Conservation (phyloP, 2,329 filamentous ascomycete species). For the Curvularia verruculosa region DNA sequence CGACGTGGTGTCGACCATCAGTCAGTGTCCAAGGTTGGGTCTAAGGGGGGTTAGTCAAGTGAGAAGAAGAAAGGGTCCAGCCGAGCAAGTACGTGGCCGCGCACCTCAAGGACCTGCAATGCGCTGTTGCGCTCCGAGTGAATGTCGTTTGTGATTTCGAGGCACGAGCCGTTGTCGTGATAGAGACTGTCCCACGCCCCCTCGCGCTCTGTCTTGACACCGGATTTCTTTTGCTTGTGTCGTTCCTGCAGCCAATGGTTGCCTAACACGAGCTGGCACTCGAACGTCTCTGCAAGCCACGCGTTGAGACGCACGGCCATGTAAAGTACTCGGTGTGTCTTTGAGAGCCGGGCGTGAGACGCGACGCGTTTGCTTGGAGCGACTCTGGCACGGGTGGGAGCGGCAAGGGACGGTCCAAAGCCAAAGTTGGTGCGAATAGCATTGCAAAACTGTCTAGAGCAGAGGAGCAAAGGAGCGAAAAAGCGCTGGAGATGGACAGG, state of each 20-base stretch:
- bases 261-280: constrained; percentile 29
- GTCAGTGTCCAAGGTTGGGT: constrained; percentile 31
- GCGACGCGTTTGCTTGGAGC: constrained; percentile 19
- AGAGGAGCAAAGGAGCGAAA: background rate
- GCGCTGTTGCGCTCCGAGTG: constrained; percentile 11
- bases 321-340: background rate
- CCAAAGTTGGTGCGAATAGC: background rate
- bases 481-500: background rate
- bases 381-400: background rate
- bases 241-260: constrained; percentile 31
- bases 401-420: background rate
- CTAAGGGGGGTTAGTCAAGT: constrained; percentile 18
- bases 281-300: constrained; percentile 35
- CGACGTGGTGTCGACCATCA: constrained; percentile 34
- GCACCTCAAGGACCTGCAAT: constrained; percentile 36
- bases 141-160: constrained; percentile 34
- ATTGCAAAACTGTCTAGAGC: background rate
- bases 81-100: constrained; percentile 4
- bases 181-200: constrained; percentile 33
- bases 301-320: constrained; percentile 25
- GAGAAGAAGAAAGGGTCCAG: background rate
- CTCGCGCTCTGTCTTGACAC: constrained; percentile 13
- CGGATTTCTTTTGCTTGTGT: constrained; percentile 12
- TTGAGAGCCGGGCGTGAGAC: constrained; percentile 16
- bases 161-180: constrained; percentile 44